A percentile compares a stretch with the other conserved stretches of the same genome.
Conservation (phyloP, 2,329 filamentous ascomycete genomes). For the Fusarium pseudograminearum region DNA sequence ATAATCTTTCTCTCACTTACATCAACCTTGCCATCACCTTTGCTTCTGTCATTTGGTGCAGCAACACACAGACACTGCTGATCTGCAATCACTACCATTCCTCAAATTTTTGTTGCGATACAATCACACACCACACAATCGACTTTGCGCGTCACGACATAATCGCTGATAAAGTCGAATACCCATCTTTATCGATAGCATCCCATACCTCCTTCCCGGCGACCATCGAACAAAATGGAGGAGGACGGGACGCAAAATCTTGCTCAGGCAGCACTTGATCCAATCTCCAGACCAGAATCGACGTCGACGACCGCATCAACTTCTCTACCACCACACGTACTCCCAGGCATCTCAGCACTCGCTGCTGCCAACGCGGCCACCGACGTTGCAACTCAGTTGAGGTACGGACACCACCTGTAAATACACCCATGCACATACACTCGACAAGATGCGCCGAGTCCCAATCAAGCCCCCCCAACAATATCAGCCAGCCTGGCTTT, state of each 20-base stretch:
- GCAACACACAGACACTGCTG: not conserved
- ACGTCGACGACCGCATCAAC: conserved; percentile 61
- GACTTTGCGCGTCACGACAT: conserved; percentile 15
- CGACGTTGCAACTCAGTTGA: conserved; percentile 59
- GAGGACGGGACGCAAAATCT: conserved; percentile 60
- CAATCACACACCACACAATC: not conserved
- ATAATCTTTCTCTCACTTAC: conserved; percentile 16
- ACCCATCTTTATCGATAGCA: conserved; percentile 15
- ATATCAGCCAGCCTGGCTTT: not conserved
- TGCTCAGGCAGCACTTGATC: conserved; percentile 57
- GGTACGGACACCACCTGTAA: conserved; percentile 53
- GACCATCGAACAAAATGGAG: conserved; percentile 51
- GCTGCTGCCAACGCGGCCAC: conserved; percentile 56
- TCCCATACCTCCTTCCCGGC: conserved; percentile 2
- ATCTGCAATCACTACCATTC: not conserved
- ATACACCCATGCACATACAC: not conserved
- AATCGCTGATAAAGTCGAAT: conserved; percentile 11
- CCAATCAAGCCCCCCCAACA: not conserved
- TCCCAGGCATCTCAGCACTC: conserved; percentile 61
- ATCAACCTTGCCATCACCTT: conserved; percentile 6
- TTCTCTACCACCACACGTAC: conserved; percentile 56
- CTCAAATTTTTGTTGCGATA: not conserved
- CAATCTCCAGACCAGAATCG: conserved; percentile 63
- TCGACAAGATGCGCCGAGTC: conserved; percentile 1
- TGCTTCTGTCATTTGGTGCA: not conserved